phyloP scores from a whole-genome alignment of 108 stramenopile species.

The Nannochloropsis oceanica region DNA sequence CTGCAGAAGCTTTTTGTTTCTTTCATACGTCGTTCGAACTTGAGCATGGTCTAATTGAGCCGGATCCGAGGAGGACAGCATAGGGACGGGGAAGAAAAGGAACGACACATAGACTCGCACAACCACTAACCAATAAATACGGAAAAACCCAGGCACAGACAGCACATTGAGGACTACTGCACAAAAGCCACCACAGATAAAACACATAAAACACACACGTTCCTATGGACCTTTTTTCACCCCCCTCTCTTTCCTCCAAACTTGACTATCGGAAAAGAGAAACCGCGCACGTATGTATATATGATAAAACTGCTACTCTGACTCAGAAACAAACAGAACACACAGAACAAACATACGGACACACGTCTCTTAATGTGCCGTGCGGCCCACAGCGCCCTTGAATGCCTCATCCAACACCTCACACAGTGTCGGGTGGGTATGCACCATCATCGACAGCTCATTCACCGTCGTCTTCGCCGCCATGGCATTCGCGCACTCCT shows the following conservation, averaged over 20 bases:
- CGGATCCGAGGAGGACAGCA: too few relatives aligned
- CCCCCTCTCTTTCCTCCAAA: background rate
- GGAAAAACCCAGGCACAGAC: too few relatives aligned
- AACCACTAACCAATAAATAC: too few relatives aligned
- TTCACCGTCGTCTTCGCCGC: conserved; percentile 89
- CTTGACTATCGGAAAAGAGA: background rate
- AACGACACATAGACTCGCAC: too few relatives aligned
- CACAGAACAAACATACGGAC: background rate
- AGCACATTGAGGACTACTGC: too few relatives aligned
- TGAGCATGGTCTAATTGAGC: too few relatives aligned
- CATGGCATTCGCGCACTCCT: conserved; percentile 95
- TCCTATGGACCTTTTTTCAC: background rate
- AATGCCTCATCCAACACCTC: conserved; percentile 97
- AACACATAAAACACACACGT: too few relatives aligned
- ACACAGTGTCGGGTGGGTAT: conserved; percentile 93
- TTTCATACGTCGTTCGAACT: too few relatives aligned
- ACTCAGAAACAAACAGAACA: background rate
- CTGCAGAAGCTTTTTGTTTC: too few relatives aligned
- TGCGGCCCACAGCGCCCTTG: conserved; percentile 95
- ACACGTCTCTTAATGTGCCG: conserved; percentile 58
- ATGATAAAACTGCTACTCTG: background rate
- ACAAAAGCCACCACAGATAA: too few relatives aligned
- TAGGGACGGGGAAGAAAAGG: too few relatives aligned
- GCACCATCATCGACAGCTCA: conserved; percentile 94
- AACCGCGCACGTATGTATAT: background rate